A percentile compares a stretch with the other conserved stretches of the same genome.
These are phyloP conservation scores for Chaetomiaceae sp. DNA, from an alignment of 2,329 filamentous ascomycete species.

Conservation along the genomic window DNA sequence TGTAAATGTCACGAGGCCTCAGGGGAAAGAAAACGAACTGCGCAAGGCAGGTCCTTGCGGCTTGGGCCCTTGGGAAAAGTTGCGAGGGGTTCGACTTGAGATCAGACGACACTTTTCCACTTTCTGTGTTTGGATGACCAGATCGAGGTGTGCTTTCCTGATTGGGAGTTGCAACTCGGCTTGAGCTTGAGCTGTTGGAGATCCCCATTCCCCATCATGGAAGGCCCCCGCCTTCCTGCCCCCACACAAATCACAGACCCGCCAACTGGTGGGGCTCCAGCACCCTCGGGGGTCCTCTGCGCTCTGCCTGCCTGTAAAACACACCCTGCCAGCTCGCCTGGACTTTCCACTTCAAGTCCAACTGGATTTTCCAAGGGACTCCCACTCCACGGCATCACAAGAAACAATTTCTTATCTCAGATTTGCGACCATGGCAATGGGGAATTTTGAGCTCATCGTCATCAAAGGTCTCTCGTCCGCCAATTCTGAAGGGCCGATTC, in stretches of 20 bases:
- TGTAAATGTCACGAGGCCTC: too few species aligned
- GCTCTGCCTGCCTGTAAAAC: neutral
- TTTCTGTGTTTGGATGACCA: slow-evolving; percentile 4
- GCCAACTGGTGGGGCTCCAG: neutral
- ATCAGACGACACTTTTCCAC: slow-evolving; percentile 10
- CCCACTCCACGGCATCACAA: too few species aligned
- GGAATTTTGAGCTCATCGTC: neutral
- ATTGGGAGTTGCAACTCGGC: slow-evolving; percentile 5
- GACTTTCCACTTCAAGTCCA: neutral
- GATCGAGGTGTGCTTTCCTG: slow-evolving; percentile 1
- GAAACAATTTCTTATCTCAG: neutral
- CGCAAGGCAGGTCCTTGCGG: too few species aligned
- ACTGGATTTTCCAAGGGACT: too few species aligned
- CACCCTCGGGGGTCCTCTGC: too few species aligned
- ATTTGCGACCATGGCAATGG: neutral
- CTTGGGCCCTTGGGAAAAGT: too few species aligned
- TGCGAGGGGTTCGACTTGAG: slow-evolving; percentile 8
- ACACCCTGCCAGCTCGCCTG: neutral
- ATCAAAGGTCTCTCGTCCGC: neutral
- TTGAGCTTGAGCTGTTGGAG: too few species aligned
- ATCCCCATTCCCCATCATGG: too few species aligned
- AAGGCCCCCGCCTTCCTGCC: too few species aligned
- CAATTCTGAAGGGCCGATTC: slow-evolving; percentile 18
- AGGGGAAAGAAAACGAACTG: too few species aligned
- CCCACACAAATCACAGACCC: neutral